phyloP scores from a whole-genome alignment of 495 filamentous ascomycete genomes.

The Mytilinidion resinicola region DNA sequence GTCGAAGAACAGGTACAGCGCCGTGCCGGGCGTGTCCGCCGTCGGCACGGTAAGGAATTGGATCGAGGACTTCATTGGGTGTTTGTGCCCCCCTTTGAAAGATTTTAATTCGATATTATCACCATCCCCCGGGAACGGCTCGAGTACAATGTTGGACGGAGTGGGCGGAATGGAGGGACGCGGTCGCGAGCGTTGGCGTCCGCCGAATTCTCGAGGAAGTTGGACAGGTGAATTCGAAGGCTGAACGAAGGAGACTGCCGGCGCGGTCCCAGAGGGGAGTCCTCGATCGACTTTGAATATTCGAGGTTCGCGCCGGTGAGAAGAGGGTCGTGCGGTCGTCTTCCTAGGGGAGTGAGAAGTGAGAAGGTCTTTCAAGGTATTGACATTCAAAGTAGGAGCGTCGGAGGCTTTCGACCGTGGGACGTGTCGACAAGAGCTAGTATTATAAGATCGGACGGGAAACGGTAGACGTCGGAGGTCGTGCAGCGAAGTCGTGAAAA shows the following conservation, averaged over 20 bases:
- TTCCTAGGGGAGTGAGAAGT: too few relatives aligned
- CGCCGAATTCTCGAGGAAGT: too few relatives aligned
- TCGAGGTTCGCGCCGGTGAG: too few relatives aligned
- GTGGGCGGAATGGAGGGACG: too few relatives aligned
- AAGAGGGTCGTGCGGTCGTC: too few relatives aligned
- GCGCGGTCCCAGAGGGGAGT: too few relatives aligned
- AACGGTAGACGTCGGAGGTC: not conserved
- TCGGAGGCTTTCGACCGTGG: not conserved
- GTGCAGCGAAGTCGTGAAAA: slow-evolving; percentile 5
- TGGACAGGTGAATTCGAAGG: too few relatives aligned
- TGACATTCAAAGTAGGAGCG: too few relatives aligned
- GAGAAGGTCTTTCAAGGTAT: too few relatives aligned
- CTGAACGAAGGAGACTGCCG: too few relatives aligned
- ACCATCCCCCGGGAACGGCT: slow-evolving; percentile 5
- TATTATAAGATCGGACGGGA: not conserved
- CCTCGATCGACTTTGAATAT: too few relatives aligned
- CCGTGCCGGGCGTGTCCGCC: slow-evolving; percentile 78
- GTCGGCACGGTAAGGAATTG: slow-evolving; percentile 79
- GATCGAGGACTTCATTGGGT: slow-evolving; percentile 59
- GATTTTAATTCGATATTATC: not conserved
- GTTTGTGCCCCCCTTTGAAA: not conserved
- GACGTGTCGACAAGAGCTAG: not conserved
- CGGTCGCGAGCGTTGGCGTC: too few relatives aligned
- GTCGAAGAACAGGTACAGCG: slow-evolving; percentile 68
- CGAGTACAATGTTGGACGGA: not conserved